Percentiles rank a stretch among this genome's conserved stretches.
Conservation (phyloP, 805 yeast species). For the Metschnikowia gelsemii region DNA sequence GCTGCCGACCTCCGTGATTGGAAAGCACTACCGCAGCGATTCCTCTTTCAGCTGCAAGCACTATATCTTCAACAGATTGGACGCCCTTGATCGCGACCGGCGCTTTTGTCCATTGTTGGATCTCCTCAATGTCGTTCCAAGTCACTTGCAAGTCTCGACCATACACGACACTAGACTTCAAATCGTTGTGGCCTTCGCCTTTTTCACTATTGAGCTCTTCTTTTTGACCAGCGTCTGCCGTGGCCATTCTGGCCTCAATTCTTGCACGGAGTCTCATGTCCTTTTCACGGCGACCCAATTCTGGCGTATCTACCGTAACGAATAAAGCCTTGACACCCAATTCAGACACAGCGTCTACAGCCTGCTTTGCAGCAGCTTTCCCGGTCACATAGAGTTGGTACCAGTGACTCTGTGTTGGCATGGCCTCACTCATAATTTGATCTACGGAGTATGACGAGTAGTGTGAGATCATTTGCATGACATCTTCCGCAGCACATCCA, state of each 20-base stretch:
- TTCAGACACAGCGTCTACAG: slow-evolving; percentile 69
- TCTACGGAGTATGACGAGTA: slow-evolving; percentile 85
- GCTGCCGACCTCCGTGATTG: slow-evolving; percentile 88
- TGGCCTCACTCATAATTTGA: slow-evolving; percentile 73
- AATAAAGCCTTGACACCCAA: slow-evolving; percentile 65
- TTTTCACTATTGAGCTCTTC: slow-evolving; percentile 1
- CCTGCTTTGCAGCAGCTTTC: slow-evolving; percentile 49
- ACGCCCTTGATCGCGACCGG: slow-evolving; percentile 65
- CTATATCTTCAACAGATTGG: slow-evolving; percentile 63
- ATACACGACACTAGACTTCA: slow-evolving; percentile 11
- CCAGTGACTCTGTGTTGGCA: slow-evolving; percentile 77
- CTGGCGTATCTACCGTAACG: slow-evolving; percentile 92
- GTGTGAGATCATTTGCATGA: slow-evolving; percentile 91
- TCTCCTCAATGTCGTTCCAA: slow-evolving; percentile 40
- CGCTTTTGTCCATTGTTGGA: slow-evolving; percentile 32
- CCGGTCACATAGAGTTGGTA: slow-evolving; percentile 81
- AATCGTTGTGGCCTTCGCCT: slow-evolving; percentile 11
- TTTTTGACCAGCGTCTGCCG: neutral
- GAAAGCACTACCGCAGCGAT: slow-evolving; percentile 71
- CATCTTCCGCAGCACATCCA: slow-evolving; percentile 68
- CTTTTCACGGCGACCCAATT: slow-evolving; percentile 57
- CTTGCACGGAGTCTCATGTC: slow-evolving; percentile 46
- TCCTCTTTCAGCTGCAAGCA: slow-evolving; percentile 56
- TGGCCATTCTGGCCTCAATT: slow-evolving; percentile 6
- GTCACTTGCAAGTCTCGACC: slow-evolving; percentile 30